Evolutionary conservation across 2,329 filamentous ascomycete species (phyloP).

Genomic region (Diatrype stigma): DNA sequence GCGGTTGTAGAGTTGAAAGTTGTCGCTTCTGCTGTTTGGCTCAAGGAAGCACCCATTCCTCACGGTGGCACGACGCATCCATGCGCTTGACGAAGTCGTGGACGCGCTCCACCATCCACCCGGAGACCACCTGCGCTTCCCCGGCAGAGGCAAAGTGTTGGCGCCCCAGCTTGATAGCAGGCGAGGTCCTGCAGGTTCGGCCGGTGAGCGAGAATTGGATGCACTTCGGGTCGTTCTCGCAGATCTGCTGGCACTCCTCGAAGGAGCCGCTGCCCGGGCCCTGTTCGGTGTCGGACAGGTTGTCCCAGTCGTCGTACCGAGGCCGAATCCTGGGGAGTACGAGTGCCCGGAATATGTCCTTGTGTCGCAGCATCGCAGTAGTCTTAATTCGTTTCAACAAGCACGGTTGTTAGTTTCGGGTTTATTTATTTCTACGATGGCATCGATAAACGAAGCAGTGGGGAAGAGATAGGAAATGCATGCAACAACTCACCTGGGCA

Average conservation of each 20-base stretch:
- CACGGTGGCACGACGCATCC: conserved; percentile 17
- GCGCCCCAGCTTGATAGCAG: conserved; percentile 21
- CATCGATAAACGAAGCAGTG: background rate
- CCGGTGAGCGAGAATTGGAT: conserved; percentile 27
- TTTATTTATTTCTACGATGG: too few relatives aligned
- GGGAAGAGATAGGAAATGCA: conserved; percentile 1
- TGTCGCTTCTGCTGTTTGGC: background rate
- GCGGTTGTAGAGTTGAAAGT: background rate
- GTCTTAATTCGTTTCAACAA: conserved; percentile 20
- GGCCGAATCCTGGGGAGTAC: conserved; percentile 20
- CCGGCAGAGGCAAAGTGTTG: conserved; percentile 7
- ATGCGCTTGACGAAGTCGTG: conserved; percentile 21
- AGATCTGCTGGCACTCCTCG: conserved; percentile 21
- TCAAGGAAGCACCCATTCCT: conserved; percentile 22
- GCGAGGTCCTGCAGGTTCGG: conserved; percentile 23
- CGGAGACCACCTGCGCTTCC: conserved; percentile 18
- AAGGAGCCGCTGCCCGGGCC: conserved; percentile 14
- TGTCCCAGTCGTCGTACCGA: conserved; percentile 26
- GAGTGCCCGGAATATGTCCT: conserved; percentile 25
- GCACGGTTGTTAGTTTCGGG: background rate
- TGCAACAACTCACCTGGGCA: conserved; percentile 18
- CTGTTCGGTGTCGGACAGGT: conserved; percentile 22
- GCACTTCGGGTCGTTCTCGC: conserved; percentile 21
- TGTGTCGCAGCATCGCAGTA: conserved; percentile 21
- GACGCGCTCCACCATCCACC: conserved; percentile 28